Percentiles rank a stretch among this genome's conserved stretches.
These are phyloP conservation scores for Cercospora zeina DNA, from an alignment of 2,329 filamentous ascomycete genomes.

Conservation along the genomic window DNA sequence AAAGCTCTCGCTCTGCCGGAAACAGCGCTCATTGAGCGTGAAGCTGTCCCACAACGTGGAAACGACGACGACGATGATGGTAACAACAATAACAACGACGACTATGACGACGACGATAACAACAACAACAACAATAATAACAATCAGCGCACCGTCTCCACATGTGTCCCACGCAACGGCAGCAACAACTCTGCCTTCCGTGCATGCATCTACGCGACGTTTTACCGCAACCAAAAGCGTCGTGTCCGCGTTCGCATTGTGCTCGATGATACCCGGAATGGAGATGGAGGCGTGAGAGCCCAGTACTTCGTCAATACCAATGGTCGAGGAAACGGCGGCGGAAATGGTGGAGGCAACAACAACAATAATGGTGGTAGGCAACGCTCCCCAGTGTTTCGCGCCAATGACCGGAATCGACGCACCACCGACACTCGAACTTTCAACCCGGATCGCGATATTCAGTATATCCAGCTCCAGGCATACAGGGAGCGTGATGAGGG, in stretches of 20 bases:
- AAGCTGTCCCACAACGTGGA: background rate
- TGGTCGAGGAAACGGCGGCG: background rate
- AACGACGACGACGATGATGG: background rate
- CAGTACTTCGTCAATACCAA: background rate
- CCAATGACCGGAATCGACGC: background rate
- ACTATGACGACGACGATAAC: background rate
- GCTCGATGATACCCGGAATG: background rate
- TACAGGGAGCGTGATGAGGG: background rate
- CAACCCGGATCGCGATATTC: background rate
- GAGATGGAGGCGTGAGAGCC: background rate
- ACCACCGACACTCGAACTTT: background rate
- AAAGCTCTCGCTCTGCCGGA: background rate
- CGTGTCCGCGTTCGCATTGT: background rate
- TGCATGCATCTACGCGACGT: background rate
- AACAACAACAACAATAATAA: background rate
- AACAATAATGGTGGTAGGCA: background rate
- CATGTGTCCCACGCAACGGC: background rate
- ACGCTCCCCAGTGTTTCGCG: background rate
- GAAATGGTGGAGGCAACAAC: background rate
- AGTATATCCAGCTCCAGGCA: background rate
- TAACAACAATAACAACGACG: background rate
- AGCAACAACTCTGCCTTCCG: slow-evolving; percentile 5
- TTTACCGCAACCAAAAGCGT: background rate
- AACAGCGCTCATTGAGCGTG: background rate
- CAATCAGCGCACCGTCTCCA: background rate